Base-by-base conservation (phyloP, 208 protist genomes). In the Trypanosoma cruzi region DNA sequence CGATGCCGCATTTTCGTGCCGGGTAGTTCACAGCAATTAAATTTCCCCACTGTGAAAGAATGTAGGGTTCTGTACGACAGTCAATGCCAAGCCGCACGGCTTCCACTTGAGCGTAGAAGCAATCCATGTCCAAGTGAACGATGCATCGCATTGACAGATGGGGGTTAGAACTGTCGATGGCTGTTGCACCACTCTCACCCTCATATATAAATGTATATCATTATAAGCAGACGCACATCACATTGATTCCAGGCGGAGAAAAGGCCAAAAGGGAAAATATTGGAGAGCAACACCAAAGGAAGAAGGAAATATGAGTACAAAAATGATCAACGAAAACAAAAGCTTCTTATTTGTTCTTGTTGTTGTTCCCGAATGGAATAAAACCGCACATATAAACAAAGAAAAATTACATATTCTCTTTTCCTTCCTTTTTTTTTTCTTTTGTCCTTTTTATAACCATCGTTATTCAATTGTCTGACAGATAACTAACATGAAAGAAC, bases 81-180 rank as follows among this genome's bases (percentile, higher is more conserved):
- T 90, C 87, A 29, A 93, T 73, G 28, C 89, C 83, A 32, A 95
- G 82, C 0, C 92, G 83, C 16, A 93, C 75, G 20, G 86, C 85
- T 80, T 97, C 94, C 58, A 96, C 91, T 57, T 97, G 90, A 0
- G 86, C 91, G 73, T 97, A 98, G 74, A 98, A 98, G 83, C 87
- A 96, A 70, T 98, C 94, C 84, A 97, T 90, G 73, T 98, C 91
- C 20, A 97, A 69, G 79, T 96, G 94, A 49, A 70, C 81, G 34
- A 98, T 94, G 77, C 82, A 87, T 14, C 78, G 71, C 75, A 83
- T 79, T 11, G 48, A 4, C 48, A 26, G 22, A 11, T n/a, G n/a
- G 4, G 22, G n/a, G n/a, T 2, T 52, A 11, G 24, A 52, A 18
- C 1, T 18, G n/a, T 52, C 48, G 24, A 52, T 1, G 22, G n/a